phyloP scores from a whole-genome alignment of 352 stramenopile species.

The Aphanomyces cochlioides region DNA sequence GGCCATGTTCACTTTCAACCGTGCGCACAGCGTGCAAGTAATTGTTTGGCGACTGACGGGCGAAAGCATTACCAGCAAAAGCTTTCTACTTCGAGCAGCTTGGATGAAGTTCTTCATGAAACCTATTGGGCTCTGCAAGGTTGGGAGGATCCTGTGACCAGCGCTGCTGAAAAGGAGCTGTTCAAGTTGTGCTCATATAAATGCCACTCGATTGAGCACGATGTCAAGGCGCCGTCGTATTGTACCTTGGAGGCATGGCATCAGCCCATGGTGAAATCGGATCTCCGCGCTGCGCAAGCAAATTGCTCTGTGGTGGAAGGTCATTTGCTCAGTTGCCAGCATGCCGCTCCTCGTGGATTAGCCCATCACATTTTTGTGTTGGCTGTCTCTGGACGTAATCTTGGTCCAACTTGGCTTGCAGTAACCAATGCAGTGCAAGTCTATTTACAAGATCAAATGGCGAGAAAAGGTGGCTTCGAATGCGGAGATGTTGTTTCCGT shows the following conservation, averaged over 20 bases:
- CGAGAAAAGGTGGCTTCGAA: constrained; percentile 38
- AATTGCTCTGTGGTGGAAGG: constrained; percentile 44
- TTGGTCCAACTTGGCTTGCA: constrained; percentile 49
- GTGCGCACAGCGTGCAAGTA: constrained; percentile 66
- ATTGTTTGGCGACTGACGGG: constrained; percentile 34
- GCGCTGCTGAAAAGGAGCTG: constrained; percentile 46
- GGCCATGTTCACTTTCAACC: constrained; percentile 70
- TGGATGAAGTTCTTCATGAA: constrained; percentile 71
- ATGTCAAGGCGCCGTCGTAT: constrained; percentile 46
- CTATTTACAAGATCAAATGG: constrained; percentile 65
- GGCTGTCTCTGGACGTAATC: constrained; percentile 77
- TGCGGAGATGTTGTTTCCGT: constrained; percentile 60
- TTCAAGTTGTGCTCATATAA: constrained; percentile 70
- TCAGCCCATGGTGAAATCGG: not conserved
- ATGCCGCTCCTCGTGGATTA: constrained; percentile 45
- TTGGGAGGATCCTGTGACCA: constrained; percentile 69
- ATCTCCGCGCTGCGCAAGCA: not conserved
- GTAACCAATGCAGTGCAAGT: constrained; percentile 54
- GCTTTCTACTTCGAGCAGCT: constrained; percentile 47
- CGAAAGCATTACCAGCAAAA: constrained; percentile 48
- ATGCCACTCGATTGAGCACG: constrained; percentile 63
- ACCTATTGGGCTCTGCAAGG: constrained; percentile 71
- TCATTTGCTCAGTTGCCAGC: constrained; percentile 73
- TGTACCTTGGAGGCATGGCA: constrained; percentile 73
- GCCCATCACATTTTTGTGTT: constrained; percentile 79